Percentiles rank a stretch among this genome's conserved stretches.
These are phyloP conservation scores for Fraxinus cuspidata DNA, from an alignment of 257 asterid species.

Conservation along the genomic window DNA sequence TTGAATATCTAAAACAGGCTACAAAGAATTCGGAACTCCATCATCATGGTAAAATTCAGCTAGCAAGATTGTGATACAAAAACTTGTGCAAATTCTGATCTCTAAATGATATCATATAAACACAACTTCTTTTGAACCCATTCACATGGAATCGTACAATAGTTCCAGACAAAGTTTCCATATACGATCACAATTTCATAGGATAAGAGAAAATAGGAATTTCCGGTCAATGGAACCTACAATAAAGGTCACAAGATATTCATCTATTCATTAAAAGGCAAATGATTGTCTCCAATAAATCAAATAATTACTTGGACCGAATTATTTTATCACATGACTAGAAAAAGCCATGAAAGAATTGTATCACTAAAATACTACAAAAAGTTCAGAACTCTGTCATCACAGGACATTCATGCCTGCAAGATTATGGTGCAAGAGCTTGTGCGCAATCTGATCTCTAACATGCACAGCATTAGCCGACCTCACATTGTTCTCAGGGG, in stretches of 20 bases:
- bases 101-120: not conserved
- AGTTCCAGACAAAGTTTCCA: too few relatives aligned
- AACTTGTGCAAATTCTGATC: not conserved
- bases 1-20: not conserved
- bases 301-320: constrained; percentile 2
- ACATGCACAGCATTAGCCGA: constrained; percentile 30
- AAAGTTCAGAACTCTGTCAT: not conserved
- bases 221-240: too few relatives aligned
- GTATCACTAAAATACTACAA: not conserved
- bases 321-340: constrained; percentile 13
- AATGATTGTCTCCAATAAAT: not conserved
- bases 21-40: not conserved
- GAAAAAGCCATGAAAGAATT: constrained; percentile 15
- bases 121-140: not conserved
- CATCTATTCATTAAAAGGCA: constrained; percentile 15
- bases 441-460: constrained; percentile 44
- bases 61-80: not conserved
- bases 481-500: constrained; percentile 32
- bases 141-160: not conserved
- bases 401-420: constrained; percentile 23
- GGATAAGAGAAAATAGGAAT: not conserved
- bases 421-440: constrained; percentile 38
- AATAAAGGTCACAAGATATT: not conserved
- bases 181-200: not conserved
- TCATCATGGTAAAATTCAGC: not conserved